A percentile compares a stretch with the other conserved stretches of the same genome.
phyloP scores from a whole-genome alignment of 257 asterid genomes.

The Nicotiana otophora region DNA sequence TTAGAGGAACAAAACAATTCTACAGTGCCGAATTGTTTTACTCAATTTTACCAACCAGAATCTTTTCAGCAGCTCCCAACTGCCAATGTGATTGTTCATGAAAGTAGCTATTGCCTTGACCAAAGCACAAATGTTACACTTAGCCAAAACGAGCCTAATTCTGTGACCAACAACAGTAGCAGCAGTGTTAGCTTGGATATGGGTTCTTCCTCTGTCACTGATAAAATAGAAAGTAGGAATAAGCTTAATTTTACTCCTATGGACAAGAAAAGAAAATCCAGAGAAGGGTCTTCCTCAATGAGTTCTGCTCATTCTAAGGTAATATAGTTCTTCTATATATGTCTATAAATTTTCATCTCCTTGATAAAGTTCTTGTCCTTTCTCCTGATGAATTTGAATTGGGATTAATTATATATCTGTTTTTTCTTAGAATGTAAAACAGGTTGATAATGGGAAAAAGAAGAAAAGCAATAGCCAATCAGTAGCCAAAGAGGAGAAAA shows the following conservation, averaged over 20 bases:
- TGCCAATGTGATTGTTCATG: background rate
- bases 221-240: slow-evolving; percentile 23
- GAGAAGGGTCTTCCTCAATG: slow-evolving; percentile 18
- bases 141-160: slow-evolving; percentile 18
- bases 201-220: slow-evolving; percentile 46
- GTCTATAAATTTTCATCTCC: background rate
- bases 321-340: background rate
- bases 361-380: background rate
- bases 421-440: slow-evolving; percentile 21
- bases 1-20: slow-evolving; percentile 31
- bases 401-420: background rate
- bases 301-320: slow-evolving; percentile 60
- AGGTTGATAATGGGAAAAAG: slow-evolving; percentile 29
- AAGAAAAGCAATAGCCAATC: slow-evolving; percentile 22
- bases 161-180: slow-evolving; percentile 23
- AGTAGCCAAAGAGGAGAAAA: slow-evolving; percentile 27
- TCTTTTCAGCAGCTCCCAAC: slow-evolving; percentile 11
- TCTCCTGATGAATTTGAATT: background rate
- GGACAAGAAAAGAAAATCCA: slow-evolving; percentile 41
- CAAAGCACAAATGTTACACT: slow-evolving; percentile 21
- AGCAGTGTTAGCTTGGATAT: slow-evolving; percentile 15
- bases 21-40: background rate
- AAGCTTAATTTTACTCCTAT: slow-evolving; percentile 15
- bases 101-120: slow-evolving; percentile 12
- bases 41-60: slow-evolving; percentile 34